These are phyloP conservation scores for Sambucus nigra DNA, from an alignment of 129 eudicot genomes.

Conservation along the genomic window DNA sequence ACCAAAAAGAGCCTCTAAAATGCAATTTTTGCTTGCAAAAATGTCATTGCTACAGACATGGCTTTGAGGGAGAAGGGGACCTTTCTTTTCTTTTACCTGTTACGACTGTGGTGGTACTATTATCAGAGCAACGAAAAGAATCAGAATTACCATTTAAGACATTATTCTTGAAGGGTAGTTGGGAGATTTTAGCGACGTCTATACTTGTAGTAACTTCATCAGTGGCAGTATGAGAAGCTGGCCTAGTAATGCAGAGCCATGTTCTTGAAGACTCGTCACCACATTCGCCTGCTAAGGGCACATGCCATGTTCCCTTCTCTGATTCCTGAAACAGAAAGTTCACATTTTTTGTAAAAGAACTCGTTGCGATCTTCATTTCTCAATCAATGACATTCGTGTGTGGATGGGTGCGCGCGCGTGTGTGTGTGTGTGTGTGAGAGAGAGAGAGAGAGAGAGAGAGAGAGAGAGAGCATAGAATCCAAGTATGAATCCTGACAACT, in stretches of 20 bases:
- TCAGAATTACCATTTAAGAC: not conserved
- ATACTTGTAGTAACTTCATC: slow-evolving; percentile 1
- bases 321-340: slow-evolving; percentile 40
- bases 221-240: slow-evolving; percentile 19
- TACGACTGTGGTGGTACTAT: slow-evolving; percentile 5
- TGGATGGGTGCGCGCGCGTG: too few relatives aligned
- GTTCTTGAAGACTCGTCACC: slow-evolving; percentile 47
- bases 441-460: too few relatives aligned
- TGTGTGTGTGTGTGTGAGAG: too few relatives aligned
- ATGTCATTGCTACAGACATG: not conserved
- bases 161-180: not conserved
- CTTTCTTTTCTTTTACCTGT: slow-evolving; percentile 69
- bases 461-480: too few relatives aligned
- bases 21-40: not conserved
- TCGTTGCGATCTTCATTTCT: too few relatives aligned
- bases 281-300: slow-evolving; percentile 48
- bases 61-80: slow-evolving; percentile 26
- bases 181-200: slow-evolving; percentile 9
- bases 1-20: too few relatives aligned
- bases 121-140: not conserved
- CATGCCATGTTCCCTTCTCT: slow-evolving; percentile 79
- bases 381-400: too few relatives aligned
- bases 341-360: not conserved
- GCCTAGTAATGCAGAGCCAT: slow-evolving; percentile 72
- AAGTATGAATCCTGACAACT: too few relatives aligned